These are phyloP conservation scores for Pezicula neosporulosa DNA, from an alignment of 2,329 filamentous ascomycete species.

Conservation along the genomic window DNA sequence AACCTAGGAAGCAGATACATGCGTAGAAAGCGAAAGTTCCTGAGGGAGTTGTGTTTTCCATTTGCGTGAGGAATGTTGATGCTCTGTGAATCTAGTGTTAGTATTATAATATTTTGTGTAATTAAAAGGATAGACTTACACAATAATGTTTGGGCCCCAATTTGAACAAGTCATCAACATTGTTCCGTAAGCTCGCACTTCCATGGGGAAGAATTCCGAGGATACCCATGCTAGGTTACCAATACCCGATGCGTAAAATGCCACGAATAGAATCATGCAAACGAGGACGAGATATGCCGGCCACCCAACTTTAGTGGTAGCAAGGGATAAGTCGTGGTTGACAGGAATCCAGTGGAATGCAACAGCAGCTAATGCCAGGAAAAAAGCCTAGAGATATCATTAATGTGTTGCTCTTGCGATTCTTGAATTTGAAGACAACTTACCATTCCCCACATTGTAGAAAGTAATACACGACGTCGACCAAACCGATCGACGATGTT, in stretches of 20 bases:
- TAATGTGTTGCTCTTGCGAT: not conserved
- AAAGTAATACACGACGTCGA: constrained; percentile 39
- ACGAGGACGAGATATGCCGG: not conserved
- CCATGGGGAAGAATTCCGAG: constrained; percentile 42
- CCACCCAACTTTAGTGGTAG: constrained; percentile 21
- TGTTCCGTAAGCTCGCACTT: constrained; percentile 42
- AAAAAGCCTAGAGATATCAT: not conserved
- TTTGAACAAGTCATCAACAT: constrained; percentile 45
- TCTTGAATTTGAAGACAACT: not conserved
- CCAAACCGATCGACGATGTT: constrained; percentile 38
- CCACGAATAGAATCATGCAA: constrained; percentile 1
- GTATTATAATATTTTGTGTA: no score
- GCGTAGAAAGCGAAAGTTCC: constrained; percentile 51
- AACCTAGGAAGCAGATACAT: constrained; percentile 44
- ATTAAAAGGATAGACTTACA: constrained; percentile 14
- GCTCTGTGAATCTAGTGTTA: constrained; percentile 12
- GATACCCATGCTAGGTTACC: constrained; percentile 30
- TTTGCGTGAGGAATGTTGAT: constrained; percentile 45
- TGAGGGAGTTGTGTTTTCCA: constrained; percentile 44
- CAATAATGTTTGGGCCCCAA: constrained; percentile 46
- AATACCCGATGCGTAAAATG: constrained; percentile 41
- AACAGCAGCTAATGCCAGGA: not conserved
- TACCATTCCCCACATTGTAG: constrained; percentile 38
- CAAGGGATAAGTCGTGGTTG: constrained; percentile 35
- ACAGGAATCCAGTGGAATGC: constrained; percentile 36